Conservation (phyloP, 352 stramenopile genomes). For the Phytophthora europaea region DNA sequence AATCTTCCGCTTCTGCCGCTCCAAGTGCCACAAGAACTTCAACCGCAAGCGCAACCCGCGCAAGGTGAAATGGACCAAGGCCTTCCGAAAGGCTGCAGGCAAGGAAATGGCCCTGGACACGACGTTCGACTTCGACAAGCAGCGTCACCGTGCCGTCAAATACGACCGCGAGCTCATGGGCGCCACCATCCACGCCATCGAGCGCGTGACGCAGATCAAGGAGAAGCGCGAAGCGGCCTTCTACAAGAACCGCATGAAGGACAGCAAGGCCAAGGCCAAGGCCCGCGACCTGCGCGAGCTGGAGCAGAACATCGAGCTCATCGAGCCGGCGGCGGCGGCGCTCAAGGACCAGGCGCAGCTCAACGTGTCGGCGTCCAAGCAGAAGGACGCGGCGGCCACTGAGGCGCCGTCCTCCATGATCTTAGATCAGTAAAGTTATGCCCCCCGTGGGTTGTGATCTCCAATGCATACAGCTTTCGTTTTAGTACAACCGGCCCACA, state of each 20-base stretch:
- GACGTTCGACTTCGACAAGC: constrained; percentile 99
- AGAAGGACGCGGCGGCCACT: constrained; percentile 69
- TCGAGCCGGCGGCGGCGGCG: constrained; percentile 75
- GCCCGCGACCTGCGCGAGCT: constrained; percentile 84
- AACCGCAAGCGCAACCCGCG: constrained; percentile 99
- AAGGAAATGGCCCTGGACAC: constrained; percentile 99
- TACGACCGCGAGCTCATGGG: constrained; percentile 99
- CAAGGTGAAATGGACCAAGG: constrained; percentile 99
- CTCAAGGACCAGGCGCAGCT: constrained; percentile 86
- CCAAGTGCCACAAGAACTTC: constrained; percentile 99
- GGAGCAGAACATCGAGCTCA: constrained; percentile 88
- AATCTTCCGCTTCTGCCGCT: constrained; percentile 99
- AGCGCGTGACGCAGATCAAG: constrained; percentile 98
- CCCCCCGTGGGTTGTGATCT: constrained; percentile 35
- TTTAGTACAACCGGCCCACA: constrained; percentile 11
- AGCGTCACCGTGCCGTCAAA: constrained; percentile 98
- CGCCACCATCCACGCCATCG: constrained; percentile 99
- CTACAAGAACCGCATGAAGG: constrained; percentile 98
- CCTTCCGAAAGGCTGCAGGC: constrained; percentile 97
- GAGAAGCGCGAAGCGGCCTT: constrained; percentile 96
- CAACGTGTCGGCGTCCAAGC: constrained; percentile 66
- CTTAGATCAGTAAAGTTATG: constrained; percentile 87
- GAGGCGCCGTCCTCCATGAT: constrained; percentile 82
- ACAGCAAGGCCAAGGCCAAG: constrained; percentile 84
- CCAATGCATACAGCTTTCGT: constrained; percentile 46